Conservation (phyloP, 1,284 basidiomycete species). For the Ceratobasidium sp. region DNA sequence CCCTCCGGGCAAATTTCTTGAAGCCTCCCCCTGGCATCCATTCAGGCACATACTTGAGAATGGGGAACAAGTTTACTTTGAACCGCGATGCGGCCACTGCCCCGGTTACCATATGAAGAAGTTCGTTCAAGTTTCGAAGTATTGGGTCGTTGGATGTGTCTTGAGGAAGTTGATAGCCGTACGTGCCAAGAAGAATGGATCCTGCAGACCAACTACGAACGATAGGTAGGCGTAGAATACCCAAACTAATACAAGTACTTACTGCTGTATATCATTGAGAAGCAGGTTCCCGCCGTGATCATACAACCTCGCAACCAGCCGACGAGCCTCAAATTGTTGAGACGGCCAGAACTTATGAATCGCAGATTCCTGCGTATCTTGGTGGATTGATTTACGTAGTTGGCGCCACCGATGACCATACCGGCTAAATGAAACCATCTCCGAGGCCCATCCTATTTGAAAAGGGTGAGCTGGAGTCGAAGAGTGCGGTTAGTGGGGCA, state of each 20-base stretch:
- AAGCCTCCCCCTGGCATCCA: slow-evolving; percentile 43
- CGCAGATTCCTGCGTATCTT: slow-evolving; percentile 33
- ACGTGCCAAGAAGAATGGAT: slow-evolving; percentile 21
- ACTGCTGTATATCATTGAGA: slow-evolving; percentile 30
- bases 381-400: slow-evolving; percentile 27
- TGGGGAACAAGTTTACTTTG: slow-evolving; percentile 27
- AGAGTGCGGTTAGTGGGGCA: not conserved
- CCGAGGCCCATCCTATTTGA: slow-evolving; percentile 22
- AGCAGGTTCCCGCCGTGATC: slow-evolving; percentile 14
- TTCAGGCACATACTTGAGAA: slow-evolving; percentile 29
- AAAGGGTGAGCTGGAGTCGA: not conserved
- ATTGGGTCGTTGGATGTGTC: slow-evolving; percentile 12
- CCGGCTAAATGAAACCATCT: not conserved
- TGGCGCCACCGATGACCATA: slow-evolving; percentile 41
- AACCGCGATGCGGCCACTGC: slow-evolving; percentile 13
- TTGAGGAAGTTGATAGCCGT: slow-evolving; percentile 30
- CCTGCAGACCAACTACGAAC: slow-evolving; percentile 22
- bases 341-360: slow-evolving; percentile 31
- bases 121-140: slow-evolving; percentile 11
- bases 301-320: slow-evolving; percentile 9
- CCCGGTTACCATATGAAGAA: not conserved
- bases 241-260: too few species aligned
- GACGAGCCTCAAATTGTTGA: slow-evolving; percentile 10
- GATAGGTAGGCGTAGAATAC: too few species aligned
- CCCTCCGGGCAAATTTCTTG: slow-evolving; percentile 12